Conservation (phyloP, 495 filamentous ascomycete species). For the Talaromyces nanjingensis region DNA sequence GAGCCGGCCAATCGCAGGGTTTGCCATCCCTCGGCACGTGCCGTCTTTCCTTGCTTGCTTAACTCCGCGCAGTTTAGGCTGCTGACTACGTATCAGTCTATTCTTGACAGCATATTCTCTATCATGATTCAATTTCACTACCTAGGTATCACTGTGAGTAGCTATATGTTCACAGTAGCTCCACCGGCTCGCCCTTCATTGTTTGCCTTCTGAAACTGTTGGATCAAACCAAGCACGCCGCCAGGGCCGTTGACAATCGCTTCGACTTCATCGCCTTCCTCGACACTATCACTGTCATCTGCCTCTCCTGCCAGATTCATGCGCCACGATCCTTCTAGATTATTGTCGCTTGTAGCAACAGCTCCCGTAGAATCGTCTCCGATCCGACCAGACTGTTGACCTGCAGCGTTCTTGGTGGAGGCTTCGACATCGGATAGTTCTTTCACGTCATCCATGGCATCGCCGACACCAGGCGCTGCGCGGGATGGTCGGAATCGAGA, state of each 20-base stretch:
- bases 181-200: slow-evolving; percentile 49
- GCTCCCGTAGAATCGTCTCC: slow-evolving; percentile 35
- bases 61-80: background rate
- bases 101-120: background rate
- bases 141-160: background rate
- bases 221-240: slow-evolving; percentile 74
- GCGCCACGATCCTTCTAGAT: slow-evolving; percentile 59
- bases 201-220: slow-evolving; percentile 85
- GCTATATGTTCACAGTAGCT: slow-evolving; percentile 28
- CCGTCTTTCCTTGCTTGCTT: background rate
- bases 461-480: slow-evolving; percentile 23
- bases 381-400: slow-evolving; percentile 20
- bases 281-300: slow-evolving; percentile 38
- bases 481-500: slow-evolving; percentile 44
- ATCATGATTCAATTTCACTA: background rate
- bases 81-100: background rate
- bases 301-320: slow-evolving; percentile 44
- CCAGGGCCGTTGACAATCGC: slow-evolving; percentile 47
- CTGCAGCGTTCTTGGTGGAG: slow-evolving; percentile 16
- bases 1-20: slow-evolving; percentile 1
- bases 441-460: slow-evolving; percentile 40
- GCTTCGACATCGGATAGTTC: slow-evolving; percentile 22
- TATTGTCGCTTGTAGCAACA: slow-evolving; percentile 45
- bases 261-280: slow-evolving; percentile 43
- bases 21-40: background rate